A percentile compares a stretch with the other conserved stretches of the same genome.
phyloP scores from a whole-genome alignment of 495 filamentous ascomycete species.

The Clohesyomyces aquaticus region DNA sequence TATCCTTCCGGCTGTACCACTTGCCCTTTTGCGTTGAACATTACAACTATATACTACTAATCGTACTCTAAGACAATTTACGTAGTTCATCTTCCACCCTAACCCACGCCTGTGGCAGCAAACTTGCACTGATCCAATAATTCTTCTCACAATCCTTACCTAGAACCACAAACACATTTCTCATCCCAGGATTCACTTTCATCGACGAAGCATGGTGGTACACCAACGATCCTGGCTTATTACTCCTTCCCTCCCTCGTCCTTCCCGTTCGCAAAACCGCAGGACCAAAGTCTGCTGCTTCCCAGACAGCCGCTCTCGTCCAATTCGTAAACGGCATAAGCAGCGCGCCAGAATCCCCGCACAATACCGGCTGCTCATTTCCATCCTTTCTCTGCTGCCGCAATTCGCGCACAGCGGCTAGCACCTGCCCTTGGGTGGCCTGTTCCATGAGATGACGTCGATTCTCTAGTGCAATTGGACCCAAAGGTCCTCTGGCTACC shows the following conservation, averaged over 20 bases:
- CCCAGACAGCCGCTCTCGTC: constrained; percentile 13
- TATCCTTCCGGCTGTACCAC: too few species aligned
- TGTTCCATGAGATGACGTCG: constrained; percentile 15
- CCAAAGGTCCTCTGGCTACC: constrained; percentile 14
- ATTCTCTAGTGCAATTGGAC: constrained; percentile 20
- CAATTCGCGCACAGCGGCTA: constrained; percentile 21
- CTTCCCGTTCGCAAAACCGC: neutral
- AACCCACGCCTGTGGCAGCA: constrained; percentile 11
- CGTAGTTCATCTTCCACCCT: constrained; percentile 21
- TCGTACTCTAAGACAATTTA: too few species aligned
- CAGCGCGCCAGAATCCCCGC: constrained; percentile 13
- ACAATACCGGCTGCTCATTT: constrained; percentile 6
- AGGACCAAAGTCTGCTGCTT: constrained; percentile 10
- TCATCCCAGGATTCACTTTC: neutral
- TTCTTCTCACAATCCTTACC: constrained; percentile 18
- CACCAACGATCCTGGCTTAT: neutral
- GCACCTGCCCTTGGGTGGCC: constrained; percentile 16
- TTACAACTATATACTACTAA: too few species aligned
- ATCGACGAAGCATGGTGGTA: constrained; percentile 7
- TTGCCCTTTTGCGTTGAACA: too few species aligned
- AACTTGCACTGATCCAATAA: constrained; percentile 15
- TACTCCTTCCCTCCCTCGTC: neutral
- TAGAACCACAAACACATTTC: constrained; percentile 19
- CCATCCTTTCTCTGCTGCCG: neutral
- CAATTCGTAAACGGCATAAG: constrained; percentile 25